Evolutionary conservation across 495 filamentous ascomycete species (phyloP).

Genomic region (Tuber borchii): DNA sequence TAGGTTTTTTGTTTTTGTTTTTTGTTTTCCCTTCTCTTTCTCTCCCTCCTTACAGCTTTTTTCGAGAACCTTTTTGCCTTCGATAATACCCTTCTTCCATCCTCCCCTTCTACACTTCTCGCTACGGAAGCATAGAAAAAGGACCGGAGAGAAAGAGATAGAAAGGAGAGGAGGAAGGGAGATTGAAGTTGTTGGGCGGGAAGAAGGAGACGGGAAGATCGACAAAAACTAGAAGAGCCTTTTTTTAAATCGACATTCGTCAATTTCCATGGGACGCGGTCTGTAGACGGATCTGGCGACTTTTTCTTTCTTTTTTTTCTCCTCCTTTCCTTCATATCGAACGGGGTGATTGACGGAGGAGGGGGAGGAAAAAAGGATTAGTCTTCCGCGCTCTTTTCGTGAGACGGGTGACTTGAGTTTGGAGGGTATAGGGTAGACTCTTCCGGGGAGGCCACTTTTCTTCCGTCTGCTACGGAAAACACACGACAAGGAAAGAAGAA

Average conservation of each 20-base stretch:
- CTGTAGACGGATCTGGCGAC: conserved; percentile 16
- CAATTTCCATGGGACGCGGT: conserved; percentile 19
- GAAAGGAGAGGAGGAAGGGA: not conserved
- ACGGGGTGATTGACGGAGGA: not conserved
- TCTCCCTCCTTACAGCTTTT: not conserved
- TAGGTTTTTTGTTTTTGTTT: not conserved
- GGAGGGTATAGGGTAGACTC: not conserved
- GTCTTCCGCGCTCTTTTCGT: not conserved
- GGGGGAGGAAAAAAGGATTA: not conserved
- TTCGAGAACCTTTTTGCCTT: not conserved
- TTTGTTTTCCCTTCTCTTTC: not conserved
- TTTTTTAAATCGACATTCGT: not conserved
- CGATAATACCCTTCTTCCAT: not conserved
- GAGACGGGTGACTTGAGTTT: conserved; percentile 1
- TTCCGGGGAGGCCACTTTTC: not conserved
- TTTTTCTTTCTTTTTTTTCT: not conserved
- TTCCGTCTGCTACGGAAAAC: not conserved
- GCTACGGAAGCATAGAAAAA: not conserved
- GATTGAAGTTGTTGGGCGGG: not conserved
- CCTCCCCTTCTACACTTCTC: not conserved
- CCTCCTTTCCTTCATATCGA: conserved; percentile 4
- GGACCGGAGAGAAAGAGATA: not conserved
- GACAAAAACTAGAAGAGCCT: not conserved
- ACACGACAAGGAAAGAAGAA: not conserved
- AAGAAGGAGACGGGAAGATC: not conserved